Evolutionary conservation across 192 early-diverging fungal species (phyloP).

Genomic region (Gamsiella multidivaricata): DNA sequence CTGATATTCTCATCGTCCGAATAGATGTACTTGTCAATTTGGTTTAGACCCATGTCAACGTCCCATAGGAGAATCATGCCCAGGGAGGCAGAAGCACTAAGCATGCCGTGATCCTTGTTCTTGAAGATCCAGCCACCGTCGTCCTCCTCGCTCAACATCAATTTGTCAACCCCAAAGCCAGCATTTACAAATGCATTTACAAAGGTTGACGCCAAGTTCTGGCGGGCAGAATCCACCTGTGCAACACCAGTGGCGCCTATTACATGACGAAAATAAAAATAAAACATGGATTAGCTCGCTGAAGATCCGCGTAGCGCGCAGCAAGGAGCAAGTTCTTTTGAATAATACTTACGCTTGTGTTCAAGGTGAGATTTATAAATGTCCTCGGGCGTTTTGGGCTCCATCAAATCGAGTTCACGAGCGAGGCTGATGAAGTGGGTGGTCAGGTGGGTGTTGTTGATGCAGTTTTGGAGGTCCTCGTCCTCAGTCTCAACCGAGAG

Average conservation of each 20-base stretch:
- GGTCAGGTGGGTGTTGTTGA: conserved; percentile 89
- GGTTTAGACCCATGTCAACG: conserved; percentile 87
- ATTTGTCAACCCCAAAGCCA: conserved; percentile 95
- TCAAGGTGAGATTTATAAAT: conserved; percentile 98
- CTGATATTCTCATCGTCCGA: conserved; percentile 89
- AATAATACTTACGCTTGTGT: conserved; percentile 71
- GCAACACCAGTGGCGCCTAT: conserved; percentile 68
- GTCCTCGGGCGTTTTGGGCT: conserved; percentile 96
- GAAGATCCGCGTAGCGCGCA: too few relatives aligned
- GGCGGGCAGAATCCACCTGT: conserved; percentile 91
- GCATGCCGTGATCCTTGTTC: conserved; percentile 98
- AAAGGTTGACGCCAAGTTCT: conserved; percentile 97
- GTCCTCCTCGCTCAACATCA: conserved; percentile 83
- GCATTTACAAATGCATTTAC: conserved; percentile 99
- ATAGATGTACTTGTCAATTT: conserved; percentile 96
- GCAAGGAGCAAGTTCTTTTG: too few relatives aligned
- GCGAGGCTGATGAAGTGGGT: conserved; percentile 91
- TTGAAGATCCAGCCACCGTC: conserved; percentile 92
- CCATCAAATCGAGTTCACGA: conserved; percentile 92
- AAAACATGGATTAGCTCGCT: background rate
- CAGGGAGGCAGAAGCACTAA: conserved; percentile 94
- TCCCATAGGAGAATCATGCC: conserved; percentile 96
- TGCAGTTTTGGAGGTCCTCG: conserved; percentile 86
- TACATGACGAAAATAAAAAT: conserved; percentile 3
- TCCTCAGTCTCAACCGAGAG: conserved; percentile 83